Percentiles rank a stretch among this genome's conserved stretches.
These are phyloP conservation scores for Plectranthus barbatus DNA, from an alignment of 257 asterid genomes.

Conservation along the genomic window DNA sequence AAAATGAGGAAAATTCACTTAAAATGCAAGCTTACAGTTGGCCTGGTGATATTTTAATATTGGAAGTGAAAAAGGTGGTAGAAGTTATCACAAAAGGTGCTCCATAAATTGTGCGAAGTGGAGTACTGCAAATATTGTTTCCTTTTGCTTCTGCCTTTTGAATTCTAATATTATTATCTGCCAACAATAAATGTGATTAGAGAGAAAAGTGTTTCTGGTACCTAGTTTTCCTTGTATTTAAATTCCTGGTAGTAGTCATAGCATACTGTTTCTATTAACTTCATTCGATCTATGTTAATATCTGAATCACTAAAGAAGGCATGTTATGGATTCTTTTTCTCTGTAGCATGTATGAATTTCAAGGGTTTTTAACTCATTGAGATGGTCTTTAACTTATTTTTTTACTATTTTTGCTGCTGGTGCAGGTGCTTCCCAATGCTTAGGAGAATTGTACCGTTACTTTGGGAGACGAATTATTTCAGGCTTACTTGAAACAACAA, in stretches of 20 bases:
- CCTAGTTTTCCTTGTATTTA: neutral
- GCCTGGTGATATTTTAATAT: neutral
- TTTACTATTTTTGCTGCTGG: slow-evolving; percentile 5
- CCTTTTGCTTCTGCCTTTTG: neutral
- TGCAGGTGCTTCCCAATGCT: slow-evolving; percentile 87
- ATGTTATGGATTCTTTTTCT: neutral
- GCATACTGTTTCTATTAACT: neutral
- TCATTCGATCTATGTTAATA: neutral
- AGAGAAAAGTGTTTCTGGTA: neutral
- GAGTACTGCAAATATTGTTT: neutral
- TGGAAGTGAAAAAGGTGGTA: neutral
- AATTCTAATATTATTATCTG: neutral
- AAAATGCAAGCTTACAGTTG: neutral
- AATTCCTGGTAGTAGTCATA: neutral
- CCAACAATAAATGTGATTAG: neutral
- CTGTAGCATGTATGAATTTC: neutral
- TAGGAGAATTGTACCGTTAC: slow-evolving; percentile 77
- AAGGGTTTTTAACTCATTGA: neutral
- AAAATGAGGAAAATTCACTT: neutral
- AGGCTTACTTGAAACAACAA: slow-evolving; percentile 83
- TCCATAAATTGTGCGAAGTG: neutral
- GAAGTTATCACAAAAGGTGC: neutral
- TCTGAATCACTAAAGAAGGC: slow-evolving; percentile 6
- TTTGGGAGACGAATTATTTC: slow-evolving; percentile 84
- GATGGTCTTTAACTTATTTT: neutral